Evolutionary conservation across 139 green algal species (phyloP).

Genomic region (Chlamydomonas sp.): DNA sequence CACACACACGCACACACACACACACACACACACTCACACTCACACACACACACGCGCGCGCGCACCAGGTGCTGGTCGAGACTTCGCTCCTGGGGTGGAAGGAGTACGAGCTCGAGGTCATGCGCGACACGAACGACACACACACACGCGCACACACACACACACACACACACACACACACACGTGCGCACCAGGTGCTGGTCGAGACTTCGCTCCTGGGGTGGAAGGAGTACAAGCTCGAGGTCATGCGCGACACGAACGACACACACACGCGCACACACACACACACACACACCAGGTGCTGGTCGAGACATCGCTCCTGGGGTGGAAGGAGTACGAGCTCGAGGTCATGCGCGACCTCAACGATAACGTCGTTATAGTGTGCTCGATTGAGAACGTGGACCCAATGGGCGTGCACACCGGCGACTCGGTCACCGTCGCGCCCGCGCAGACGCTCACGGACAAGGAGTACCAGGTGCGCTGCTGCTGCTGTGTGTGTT

Average conservation of each 20-base stretch:
- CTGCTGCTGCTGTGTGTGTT: too few species aligned
- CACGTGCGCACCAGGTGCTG: too few species aligned
- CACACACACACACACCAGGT: too few species aligned
- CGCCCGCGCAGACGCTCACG: constrained; percentile 79
- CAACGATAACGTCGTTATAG: constrained; percentile 97
- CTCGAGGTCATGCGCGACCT: constrained; percentile 98
- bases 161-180: too few species aligned
- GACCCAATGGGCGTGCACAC: constrained; percentile 99
- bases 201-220: constrained; percentile 91
- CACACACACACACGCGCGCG: too few species aligned
- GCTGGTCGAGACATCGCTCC: constrained; percentile 85
- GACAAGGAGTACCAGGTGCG: constrained; percentile 98
- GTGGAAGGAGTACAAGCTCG: constrained; percentile 95
- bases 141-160: too few species aligned
- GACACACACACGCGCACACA: too few species aligned
- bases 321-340: constrained; percentile 97
- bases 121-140: constrained; percentile 97
- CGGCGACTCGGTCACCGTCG: constrained; percentile 70
- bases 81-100: constrained; percentile 96
- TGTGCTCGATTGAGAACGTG: constrained; percentile 99
- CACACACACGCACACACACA: too few species aligned
- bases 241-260: constrained; percentile 96
- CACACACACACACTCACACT: too few species aligned
- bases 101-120: constrained; percentile 93
- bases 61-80: constrained; percentile 88